phyloP scores from a whole-genome alignment of 148 eudicot species.

The Gaultheria prostrata region DNA sequence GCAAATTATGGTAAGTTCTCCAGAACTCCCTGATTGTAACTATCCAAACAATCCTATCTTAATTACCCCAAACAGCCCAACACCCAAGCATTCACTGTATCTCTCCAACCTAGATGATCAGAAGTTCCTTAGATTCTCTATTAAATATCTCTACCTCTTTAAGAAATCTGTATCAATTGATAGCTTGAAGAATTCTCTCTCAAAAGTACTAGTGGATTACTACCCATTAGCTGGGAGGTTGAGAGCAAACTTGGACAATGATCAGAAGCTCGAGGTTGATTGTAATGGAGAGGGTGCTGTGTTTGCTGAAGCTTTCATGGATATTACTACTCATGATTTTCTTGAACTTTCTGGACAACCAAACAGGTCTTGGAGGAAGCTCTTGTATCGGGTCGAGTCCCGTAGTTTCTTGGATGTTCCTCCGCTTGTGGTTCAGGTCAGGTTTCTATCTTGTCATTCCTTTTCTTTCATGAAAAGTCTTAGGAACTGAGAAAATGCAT shows the following conservation, averaged over 20 bases:
- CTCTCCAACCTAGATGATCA: slow-evolving; percentile 92
- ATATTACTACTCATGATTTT: slow-evolving; percentile 53
- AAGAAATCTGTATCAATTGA: slow-evolving; percentile 36
- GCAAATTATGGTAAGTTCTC: slow-evolving; percentile 27
- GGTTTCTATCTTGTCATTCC: slow-evolving; percentile 9
- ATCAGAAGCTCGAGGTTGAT: slow-evolving; percentile 67
- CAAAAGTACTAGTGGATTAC: slow-evolving; percentile 60
- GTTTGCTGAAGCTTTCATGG: slow-evolving; percentile 72
- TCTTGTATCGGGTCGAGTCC: slow-evolving; percentile 60
- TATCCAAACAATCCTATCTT: slow-evolving; percentile 46
- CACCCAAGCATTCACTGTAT: slow-evolving; percentile 61
- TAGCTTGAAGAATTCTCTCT: slow-evolving; percentile 51
- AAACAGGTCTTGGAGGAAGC: slow-evolving; percentile 72
- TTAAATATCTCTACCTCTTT: slow-evolving; percentile 69
- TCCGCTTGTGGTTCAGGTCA: slow-evolving; percentile 87
- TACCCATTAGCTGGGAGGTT: slow-evolving; percentile 92
- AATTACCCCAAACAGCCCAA: slow-evolving; percentile 55
- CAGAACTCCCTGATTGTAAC: slow-evolving; percentile 64
- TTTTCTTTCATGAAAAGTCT: neutral
- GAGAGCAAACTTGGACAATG: slow-evolving; percentile 31
- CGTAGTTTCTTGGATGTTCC: slow-evolving; percentile 74
- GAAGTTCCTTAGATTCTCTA: slow-evolving; percentile 76
- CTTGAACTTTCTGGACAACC: slow-evolving; percentile 52
- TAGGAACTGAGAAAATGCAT: neutral
- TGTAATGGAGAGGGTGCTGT: slow-evolving; percentile 91